Evolutionary conservation across 495 filamentous ascomycete species (phyloP).

Genomic region (Daldinia loculata): DNA sequence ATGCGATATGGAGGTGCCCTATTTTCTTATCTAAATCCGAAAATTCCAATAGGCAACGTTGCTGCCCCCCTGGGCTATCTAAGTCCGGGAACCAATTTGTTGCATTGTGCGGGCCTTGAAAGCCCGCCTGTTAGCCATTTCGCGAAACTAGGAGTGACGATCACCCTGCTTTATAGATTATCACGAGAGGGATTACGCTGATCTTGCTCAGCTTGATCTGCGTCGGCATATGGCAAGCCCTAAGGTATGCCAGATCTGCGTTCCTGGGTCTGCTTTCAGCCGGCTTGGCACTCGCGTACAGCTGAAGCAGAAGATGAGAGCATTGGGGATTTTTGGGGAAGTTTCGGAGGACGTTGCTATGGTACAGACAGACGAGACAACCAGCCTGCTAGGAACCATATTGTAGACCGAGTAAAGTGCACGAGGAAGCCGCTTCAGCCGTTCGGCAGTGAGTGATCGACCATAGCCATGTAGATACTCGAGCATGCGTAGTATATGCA

Average conservation of each 20-base stretch:
- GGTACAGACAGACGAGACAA: neutral
- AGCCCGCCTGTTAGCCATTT: slow-evolving; percentile 28
- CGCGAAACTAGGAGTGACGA: slow-evolving; percentile 19
- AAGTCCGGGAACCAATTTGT: slow-evolving; percentile 16
- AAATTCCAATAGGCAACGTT: slow-evolving; percentile 20
- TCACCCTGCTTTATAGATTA: slow-evolving; percentile 32
- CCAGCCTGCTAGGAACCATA: neutral
- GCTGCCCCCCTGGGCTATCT: slow-evolving; percentile 9
- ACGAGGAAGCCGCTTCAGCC: slow-evolving; percentile 25
- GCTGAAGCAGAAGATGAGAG: slow-evolving; percentile 19
- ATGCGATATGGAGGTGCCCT: neutral
- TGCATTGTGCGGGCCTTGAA: slow-evolving; percentile 12
- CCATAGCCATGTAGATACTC: slow-evolving; percentile 5
- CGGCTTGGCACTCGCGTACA: slow-evolving; percentile 35
- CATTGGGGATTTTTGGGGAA: slow-evolving; percentile 1
- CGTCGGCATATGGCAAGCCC: slow-evolving; percentile 25
- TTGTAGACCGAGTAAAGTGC: slow-evolving; percentile 5
- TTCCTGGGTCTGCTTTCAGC: slow-evolving; percentile 29
- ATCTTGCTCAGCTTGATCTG: slow-evolving; percentile 33
- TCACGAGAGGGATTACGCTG: slow-evolving; percentile 9
- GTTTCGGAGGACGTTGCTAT: neutral
- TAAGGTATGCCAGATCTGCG: slow-evolving; percentile 12
- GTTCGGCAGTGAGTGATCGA: slow-evolving; percentile 19
- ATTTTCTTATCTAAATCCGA: neutral
- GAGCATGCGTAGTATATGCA: slow-evolving; percentile 18